Conservation (phyloP, 768 basidiomycete genomes). For the Mrakia frigida region DNA sequence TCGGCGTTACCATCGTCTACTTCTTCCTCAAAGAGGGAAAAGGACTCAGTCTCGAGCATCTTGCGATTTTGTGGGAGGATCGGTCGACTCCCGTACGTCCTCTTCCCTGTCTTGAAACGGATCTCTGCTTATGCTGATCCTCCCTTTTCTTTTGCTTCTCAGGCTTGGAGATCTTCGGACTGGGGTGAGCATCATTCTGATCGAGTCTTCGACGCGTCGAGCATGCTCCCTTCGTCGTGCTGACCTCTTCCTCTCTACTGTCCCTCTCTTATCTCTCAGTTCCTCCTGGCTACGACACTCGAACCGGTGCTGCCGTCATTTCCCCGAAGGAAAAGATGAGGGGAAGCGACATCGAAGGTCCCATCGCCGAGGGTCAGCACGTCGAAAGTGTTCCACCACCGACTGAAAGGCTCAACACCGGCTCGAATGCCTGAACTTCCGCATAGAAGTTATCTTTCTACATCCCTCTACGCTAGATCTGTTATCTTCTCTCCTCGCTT, state of each 20-base stretch:
- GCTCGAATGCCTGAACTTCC: too few species aligned
- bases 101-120: conserved; percentile 1
- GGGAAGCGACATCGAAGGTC: too few species aligned
- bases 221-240: too few species aligned
- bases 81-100: neutral
- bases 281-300: neutral
- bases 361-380: neutral
- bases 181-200: too few species aligned
- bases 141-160: neutral
- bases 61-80: neutral
- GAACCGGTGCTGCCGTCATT: neutral
- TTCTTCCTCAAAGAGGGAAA: conserved; percentile 1
- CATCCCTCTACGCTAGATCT: too few species aligned
- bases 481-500: too few species aligned
- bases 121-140: conserved; percentile 9
- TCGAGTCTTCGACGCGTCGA: too few species aligned
- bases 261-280: neutral
- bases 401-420: too few species aligned
- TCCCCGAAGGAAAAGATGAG: too few species aligned
- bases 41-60: neutral
- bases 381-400: neutral
- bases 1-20: conserved; percentile 18
- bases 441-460: too few species aligned
- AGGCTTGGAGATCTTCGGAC: too few species aligned
- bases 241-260: conserved; percentile 30